phyloP scores from a whole-genome alignment of 345 rosid genomes.

The Xanthoceras sorbifolium region DNA sequence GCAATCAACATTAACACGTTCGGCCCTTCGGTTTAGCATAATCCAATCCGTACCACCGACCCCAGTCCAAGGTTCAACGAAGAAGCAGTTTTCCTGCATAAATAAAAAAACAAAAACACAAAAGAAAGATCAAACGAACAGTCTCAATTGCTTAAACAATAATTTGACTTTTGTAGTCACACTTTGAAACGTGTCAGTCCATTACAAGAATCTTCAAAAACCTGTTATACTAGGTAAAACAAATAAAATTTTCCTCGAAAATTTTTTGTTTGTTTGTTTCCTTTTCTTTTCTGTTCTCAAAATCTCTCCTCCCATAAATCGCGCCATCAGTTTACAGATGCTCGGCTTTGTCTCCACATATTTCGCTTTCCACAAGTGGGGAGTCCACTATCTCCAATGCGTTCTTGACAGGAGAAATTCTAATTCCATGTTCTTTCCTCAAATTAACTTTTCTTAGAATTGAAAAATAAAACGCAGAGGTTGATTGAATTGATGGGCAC shows the following conservation, averaged over 20 bases:
- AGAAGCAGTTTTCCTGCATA: background rate
- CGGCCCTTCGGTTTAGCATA: background rate
- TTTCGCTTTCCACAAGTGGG: conserved; percentile 48
- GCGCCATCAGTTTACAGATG: conserved; percentile 25
- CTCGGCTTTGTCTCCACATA: conserved; percentile 28
- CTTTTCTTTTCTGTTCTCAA: background rate
- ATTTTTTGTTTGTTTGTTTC: background rate
- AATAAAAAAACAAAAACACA: no score
- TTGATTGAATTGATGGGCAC: conserved; percentile 44
- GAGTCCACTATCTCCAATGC: conserved; percentile 31
- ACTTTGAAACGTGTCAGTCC: conserved; percentile 2
- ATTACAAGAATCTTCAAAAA: conserved; percentile 17
- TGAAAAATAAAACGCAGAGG: conserved; percentile 10
- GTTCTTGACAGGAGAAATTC: background rate
- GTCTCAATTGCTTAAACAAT: background rate
- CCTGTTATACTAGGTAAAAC: background rate
- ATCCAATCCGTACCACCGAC: background rate
- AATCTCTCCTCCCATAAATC: conserved; percentile 23
- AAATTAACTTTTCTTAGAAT: conserved; percentile 27
- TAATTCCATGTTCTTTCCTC: background rate
- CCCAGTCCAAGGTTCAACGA: background rate
- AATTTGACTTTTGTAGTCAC: background rate
- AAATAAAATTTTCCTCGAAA: conserved; percentile 14
- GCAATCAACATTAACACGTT: background rate
- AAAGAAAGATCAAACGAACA: background rate